Base-by-base conservation (phyloP, 164 flowering plant species). In the Magnolia kwangsiensis region DNA sequence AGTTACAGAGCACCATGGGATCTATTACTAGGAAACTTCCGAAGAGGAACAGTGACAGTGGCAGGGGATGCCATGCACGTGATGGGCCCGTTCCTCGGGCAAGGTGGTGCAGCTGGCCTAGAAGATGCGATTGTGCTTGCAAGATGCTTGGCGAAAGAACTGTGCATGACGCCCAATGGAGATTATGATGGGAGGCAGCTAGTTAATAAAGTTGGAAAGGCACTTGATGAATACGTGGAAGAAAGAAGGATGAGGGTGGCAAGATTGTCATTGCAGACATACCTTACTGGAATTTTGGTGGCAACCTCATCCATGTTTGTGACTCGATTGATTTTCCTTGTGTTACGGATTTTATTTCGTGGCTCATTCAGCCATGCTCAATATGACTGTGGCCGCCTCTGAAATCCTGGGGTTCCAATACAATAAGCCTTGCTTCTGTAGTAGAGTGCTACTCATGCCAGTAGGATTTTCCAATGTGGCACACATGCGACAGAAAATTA, bases 11-110 rank as follows among this genome's bases (percentile, higher is more conserved):
- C 80, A 21, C 85, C 85, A 18, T 83, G 83, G 85, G 81, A 81
- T 7, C 71, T 83, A 11, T 61, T 78, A 19, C 16, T 71, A 4
- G 77, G 78, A 69, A 76, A 4, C 21, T 83, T 78, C 58, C 65
- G 77, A 0, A 81, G 74, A 72, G 86, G 82, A 16, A 76, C 83
- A 13, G 77, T 80, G 9, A 77, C 78, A 6, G 78, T 83, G 11
- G 84, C 86, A 8, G 86, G 87, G n/a, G 87, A 85, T 74, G 83
- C 87, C 70, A 79, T 83, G 87, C 86, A 85, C 75, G 83, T 78
- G 0, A 83, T 83, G 85, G 87, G 86, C n/a, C 87, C 87, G 9
- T 85, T 78, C 68, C 72, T 83, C 3, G 84, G 84, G n/a, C 87
- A 85, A 65, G 87, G 87, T 63, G 84, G 85, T 1, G 76, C 85